A percentile compares a stretch with the other conserved stretches of the same genome.
Conservation (phyloP, 2,329 filamentous ascomycete genomes). For the Pseudogymnoascus sp. region DNA sequence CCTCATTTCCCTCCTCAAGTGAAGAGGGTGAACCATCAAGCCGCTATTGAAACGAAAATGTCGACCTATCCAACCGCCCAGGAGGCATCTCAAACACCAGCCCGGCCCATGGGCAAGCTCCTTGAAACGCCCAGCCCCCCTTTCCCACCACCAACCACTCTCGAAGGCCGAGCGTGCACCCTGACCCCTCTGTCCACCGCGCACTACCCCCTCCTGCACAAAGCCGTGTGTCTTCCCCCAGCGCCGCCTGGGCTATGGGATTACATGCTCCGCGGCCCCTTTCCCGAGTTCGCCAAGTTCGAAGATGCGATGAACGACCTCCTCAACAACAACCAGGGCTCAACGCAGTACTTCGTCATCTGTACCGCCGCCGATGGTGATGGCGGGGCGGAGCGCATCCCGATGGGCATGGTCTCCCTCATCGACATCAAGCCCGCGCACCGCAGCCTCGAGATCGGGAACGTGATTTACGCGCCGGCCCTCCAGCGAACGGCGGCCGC, state of each 20-base stretch:
- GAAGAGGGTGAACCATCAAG: background rate
- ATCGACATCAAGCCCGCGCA: constrained; percentile 41
- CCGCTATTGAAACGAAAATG: background rate
- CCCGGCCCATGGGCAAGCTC: background rate
- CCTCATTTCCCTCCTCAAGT: background rate
- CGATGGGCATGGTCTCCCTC: constrained; percentile 33
- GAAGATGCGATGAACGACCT: constrained; percentile 20
- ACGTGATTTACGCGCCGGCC: constrained; percentile 40
- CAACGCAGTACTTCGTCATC: constrained; percentile 38
- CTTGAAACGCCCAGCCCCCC: background rate
- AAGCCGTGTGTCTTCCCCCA: background rate
- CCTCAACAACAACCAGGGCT: constrained; percentile 25
- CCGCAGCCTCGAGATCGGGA: constrained; percentile 48
- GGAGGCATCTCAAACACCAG: background rate
- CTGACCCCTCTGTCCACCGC: background rate
- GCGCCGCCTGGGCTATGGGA: constrained; percentile 29
- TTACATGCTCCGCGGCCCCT: constrained; percentile 34
- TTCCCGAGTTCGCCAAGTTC: constrained; percentile 25
- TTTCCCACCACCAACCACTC: background rate
- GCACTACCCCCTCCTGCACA: background rate
- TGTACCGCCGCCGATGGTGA: constrained; percentile 20
- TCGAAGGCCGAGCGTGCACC: background rate
- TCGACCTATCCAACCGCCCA: background rate
- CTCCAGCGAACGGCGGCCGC: constrained; percentile 47
- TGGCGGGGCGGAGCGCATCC: constrained; percentile 5